Conservation (phyloP, 345 rosid genomes). For the Heritiera fomes region DNA sequence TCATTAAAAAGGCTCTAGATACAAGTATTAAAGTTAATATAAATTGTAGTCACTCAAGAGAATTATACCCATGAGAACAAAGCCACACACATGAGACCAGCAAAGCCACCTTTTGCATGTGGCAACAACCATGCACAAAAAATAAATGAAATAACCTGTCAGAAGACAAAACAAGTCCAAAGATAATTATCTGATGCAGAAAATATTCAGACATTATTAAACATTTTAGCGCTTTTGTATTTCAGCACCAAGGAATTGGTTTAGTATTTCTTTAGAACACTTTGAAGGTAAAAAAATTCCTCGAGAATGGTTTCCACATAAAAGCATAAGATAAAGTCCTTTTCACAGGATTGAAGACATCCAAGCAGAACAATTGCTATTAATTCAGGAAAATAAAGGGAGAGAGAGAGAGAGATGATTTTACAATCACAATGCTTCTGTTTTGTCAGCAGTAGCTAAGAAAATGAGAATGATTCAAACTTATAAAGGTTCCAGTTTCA, state of each 20-base stretch:
- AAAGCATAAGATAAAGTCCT: not conserved
- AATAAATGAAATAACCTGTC: conserved; percentile 59
- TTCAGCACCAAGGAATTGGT: not conserved
- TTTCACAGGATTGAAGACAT: not conserved
- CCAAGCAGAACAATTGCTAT: not conserved
- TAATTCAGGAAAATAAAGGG: not conserved
- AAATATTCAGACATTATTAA: not conserved
- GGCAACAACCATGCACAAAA: conserved; percentile 46
- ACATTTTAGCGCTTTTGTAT: not conserved
- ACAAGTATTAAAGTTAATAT: conserved; percentile 1
- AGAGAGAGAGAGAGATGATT: not conserved
- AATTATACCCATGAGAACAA: conserved; percentile 63
- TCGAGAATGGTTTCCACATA: conserved; percentile 13
- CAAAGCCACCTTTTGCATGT: conserved; percentile 54
- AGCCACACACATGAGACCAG: conserved; percentile 60
- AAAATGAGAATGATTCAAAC: not conserved
- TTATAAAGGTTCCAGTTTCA: not conserved
- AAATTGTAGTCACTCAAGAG: not conserved
- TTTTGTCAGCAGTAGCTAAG: not conserved
- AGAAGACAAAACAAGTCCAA: conserved; percentile 21
- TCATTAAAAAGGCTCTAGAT: not conserved
- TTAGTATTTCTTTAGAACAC: not conserved
- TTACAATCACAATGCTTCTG: not conserved
- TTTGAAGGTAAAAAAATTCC: not conserved
- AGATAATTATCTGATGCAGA: conserved; percentile 13